Evolutionary conservation across 805 yeast species (phyloP), one percentile per base, ranked within the genome.

Genomic region (Teunomyces tritomae): DNA sequence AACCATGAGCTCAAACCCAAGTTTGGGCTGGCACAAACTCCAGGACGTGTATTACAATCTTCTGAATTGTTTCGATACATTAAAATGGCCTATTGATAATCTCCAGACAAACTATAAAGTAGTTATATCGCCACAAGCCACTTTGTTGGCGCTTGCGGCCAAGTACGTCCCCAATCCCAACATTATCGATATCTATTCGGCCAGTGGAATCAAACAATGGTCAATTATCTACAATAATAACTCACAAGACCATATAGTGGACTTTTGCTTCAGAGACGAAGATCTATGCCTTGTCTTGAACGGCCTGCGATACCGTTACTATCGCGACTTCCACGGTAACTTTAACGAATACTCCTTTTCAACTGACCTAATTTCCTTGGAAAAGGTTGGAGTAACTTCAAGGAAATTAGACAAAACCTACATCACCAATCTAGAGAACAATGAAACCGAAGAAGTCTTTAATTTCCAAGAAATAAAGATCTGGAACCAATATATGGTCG

Each of bases 21-120:
- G 77, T 54, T 59, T 75, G 51, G 77, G 77, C 39, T 90, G 97
- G 97, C 96, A 89, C 62, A 77, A 84, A 53, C 74, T 90, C 14
- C 83, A 80, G 46, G 81, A 82, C 62, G 85, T 81, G 8, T 88
- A 79, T 62, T 90, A 89, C 55, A 71, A 86, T 47, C 73, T 77
- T 13, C 65, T 84, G 46, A 76, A 80, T 14, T 83, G 87, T 47
- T 84, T 79, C 57, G 75, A 71, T 4, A 45, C 69, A 1, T 59
- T 82, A 56, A 65, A 74, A 45, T 83, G 87, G 87, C 64, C 73
- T 13, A 58, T 70, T 13, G 68, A 70, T 13, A 67, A 68, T 44
- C 54, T 71, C 9, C 55, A 61, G 45, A 44, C 60, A 11, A 74
- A 79, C 46, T 75, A 69, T 52, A 57, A 65, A 9, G 79, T 83